Conservation (phyloP, 1,139 yeast species). For the Ogataea hybrid region DNA sequence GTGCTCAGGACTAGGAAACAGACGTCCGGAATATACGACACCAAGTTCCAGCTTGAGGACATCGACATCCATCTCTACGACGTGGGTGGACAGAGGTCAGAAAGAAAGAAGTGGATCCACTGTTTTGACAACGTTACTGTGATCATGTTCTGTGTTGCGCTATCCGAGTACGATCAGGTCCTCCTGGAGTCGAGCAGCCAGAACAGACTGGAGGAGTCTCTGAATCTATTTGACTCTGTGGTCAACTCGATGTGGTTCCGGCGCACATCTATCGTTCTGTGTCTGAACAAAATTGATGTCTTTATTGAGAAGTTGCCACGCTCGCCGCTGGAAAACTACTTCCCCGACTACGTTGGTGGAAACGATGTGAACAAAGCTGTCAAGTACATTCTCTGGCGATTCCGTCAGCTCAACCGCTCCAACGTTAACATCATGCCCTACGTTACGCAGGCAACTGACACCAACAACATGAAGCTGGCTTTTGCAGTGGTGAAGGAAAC, state of each 20-base stretch:
- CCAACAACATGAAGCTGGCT: conserved; percentile 81
- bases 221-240: conserved; percentile 83
- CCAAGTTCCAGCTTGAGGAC: conserved; percentile 72
- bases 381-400: conserved; percentile 88
- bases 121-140: conserved; percentile 91
- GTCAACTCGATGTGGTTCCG: conserved; percentile 95
- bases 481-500: conserved; percentile 93
- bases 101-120: conserved; percentile 93
- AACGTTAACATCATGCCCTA: conserved; percentile 85
- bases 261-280: conserved; percentile 79
- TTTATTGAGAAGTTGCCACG: conserved; percentile 81
- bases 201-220: conserved; percentile 82
- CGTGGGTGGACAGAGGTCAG: conserved; percentile 94
- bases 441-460: conserved; percentile 93
- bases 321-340: conserved; percentile 78
- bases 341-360: conserved; percentile 92
- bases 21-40: conserved; percentile 90
- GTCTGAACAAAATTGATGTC: conserved; percentile 85
- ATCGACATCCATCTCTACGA: conserved; percentile 81
- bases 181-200: conserved; percentile 73
- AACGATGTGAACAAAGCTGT: conserved; percentile 90
- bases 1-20: conserved; percentile 85
- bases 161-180: conserved; percentile 88
- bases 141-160: conserved; percentile 85
- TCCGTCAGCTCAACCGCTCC: conserved; percentile 80